Conservation (phyloP, 2,329 filamentous ascomycete species). For the Aureobasidium sp. region DNA sequence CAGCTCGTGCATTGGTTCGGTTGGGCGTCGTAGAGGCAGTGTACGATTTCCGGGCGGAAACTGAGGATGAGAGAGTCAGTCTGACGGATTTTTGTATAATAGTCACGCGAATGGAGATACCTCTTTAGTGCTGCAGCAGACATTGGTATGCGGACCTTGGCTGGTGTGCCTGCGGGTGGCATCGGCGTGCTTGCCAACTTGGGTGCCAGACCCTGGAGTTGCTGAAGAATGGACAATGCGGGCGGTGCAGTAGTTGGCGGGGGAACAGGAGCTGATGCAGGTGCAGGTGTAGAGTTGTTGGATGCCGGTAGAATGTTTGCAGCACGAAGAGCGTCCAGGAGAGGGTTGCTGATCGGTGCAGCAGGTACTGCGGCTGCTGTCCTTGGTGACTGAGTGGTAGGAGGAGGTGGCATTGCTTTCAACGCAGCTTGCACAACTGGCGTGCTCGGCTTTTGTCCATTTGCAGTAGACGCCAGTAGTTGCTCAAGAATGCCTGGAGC, state of each 20-base stretch:
- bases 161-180: slow-evolving; percentile 9
- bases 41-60: slow-evolving; percentile 66
- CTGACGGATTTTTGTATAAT: slow-evolving; percentile 18
- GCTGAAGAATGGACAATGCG: slow-evolving; percentile 11
- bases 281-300: slow-evolving; percentile 20
- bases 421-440: slow-evolving; percentile 30
- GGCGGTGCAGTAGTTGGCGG: slow-evolving; percentile 8
- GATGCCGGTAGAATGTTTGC: slow-evolving; percentile 23
- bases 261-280: slow-evolving; percentile 14
- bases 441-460: slow-evolving; percentile 31
- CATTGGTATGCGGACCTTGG: slow-evolving; percentile 22
- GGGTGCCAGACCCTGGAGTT: slow-evolving; percentile 13
- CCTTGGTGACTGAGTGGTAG: slow-evolving; percentile 3
- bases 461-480: slow-evolving; percentile 30
- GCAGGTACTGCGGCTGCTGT: slow-evolving; percentile 15
- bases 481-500: slow-evolving; percentile 27
- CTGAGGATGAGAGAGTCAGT: slow-evolving; percentile 36
- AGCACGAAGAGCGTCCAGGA: slow-evolving; percentile 19
- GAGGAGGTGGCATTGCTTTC: slow-evolving; percentile 24
- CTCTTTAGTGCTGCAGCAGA: slow-evolving; percentile 27
- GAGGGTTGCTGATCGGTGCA: slow-evolving; percentile 17
- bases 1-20: slow-evolving; percentile 88
- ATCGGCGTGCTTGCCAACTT: slow-evolving; percentile 2
- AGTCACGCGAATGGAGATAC: slow-evolving; percentile 1
- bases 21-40: slow-evolving; percentile 69